Evolutionary conservation across 164 flowering plant genomes (phyloP), one percentile per base, ranked within the genome.

Genomic region (Warburgia ugandensis): DNA sequence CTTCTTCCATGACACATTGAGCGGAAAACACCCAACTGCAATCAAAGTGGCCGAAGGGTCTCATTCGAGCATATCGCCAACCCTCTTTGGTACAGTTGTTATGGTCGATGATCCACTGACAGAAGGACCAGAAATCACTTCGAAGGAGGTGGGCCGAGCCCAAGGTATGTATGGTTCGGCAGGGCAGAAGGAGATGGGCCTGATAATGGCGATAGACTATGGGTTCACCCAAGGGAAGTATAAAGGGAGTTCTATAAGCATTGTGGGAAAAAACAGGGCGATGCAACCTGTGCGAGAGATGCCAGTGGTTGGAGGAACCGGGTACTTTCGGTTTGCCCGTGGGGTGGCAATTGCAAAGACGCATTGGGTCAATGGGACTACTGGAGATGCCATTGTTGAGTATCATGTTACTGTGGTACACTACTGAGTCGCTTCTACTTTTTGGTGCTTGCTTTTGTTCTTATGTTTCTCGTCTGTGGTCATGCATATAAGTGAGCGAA

Each of bases 61-160:
- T 4, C 20, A 2, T 20, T 35, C 66, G 4, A 29, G 29, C 17
- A 52, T 53, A 12, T 75, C 73, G 1, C 60, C 61, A 0, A 70
- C 74, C 20, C 6, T 30, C 1, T 81, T 81, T 30, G 87, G 87
- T 0, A 37, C 17, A 2, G 11, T 74, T 2, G 3, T 23, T 12
- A 67, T 78, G 69, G 66, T 62, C 1, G 83, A 81, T 17, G 74
- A 76, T 44, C 72, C 75, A 11, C 50, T 81, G 29, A 81, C 78
- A 0, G 65, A 58, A 11, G 60, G 72, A 4, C 74, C 78, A 13
- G 70, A 71, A 28, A 68, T 61, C 0, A 62, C 58, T 0, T 72
- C 78, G 2, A 69, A 67, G 58, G 49, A 58, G 0, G 33, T 78
- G 12, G 87, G 84, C 1, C 70, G 73, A 14, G 83, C 87, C 25